Conservation (phyloP, 306 rosid species). For the Malus sieversii region DNA sequence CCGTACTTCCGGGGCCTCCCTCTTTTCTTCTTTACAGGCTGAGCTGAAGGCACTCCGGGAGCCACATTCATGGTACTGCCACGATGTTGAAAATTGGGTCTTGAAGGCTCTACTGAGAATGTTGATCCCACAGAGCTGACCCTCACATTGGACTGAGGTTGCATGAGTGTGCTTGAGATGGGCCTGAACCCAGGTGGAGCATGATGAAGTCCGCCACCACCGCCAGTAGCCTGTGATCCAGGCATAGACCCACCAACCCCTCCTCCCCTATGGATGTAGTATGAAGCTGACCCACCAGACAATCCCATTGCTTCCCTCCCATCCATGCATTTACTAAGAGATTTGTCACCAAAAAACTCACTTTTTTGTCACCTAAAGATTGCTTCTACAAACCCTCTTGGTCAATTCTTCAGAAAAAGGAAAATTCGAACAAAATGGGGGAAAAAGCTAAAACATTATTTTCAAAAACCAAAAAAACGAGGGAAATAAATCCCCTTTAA, state of each 20-base stretch:
- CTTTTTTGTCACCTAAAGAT: slow-evolving; percentile 9
- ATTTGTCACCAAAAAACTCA: slow-evolving; percentile 14
- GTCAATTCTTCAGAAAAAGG: slow-evolving; percentile 4
- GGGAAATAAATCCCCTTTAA: slow-evolving; percentile 5
- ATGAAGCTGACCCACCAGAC: slow-evolving; percentile 78
- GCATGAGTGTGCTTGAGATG: slow-evolving; percentile 47
- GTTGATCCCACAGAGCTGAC: slow-evolving; percentile 48
- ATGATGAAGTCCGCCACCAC: slow-evolving; percentile 41
- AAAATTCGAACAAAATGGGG: neutral
- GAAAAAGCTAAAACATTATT: slow-evolving; percentile 1
- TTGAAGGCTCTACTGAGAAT: slow-evolving; percentile 47
- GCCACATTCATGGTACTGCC: slow-evolving; percentile 44
- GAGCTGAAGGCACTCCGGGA: slow-evolving; percentile 50
- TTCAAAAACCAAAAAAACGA: neutral
- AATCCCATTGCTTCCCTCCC: slow-evolving; percentile 94
- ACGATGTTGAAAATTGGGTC: slow-evolving; percentile 41
- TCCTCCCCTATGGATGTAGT: slow-evolving; percentile 66
- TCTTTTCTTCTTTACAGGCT: slow-evolving; percentile 75
- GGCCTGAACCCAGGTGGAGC: slow-evolving; percentile 61
- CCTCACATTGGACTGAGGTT: slow-evolving; percentile 50
- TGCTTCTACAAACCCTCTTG: slow-evolving; percentile 6
- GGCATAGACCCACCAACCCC: slow-evolving; percentile 52
- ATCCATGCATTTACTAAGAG: slow-evolving; percentile 90
- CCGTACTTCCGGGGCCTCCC: slow-evolving; percentile 95
- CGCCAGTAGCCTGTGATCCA: slow-evolving; percentile 48